Evolutionary conservation across 306 rosid genomes (phyloP), one percentile per base, ranked within the genome.

Genomic region (Inga oerstediana): DNA sequence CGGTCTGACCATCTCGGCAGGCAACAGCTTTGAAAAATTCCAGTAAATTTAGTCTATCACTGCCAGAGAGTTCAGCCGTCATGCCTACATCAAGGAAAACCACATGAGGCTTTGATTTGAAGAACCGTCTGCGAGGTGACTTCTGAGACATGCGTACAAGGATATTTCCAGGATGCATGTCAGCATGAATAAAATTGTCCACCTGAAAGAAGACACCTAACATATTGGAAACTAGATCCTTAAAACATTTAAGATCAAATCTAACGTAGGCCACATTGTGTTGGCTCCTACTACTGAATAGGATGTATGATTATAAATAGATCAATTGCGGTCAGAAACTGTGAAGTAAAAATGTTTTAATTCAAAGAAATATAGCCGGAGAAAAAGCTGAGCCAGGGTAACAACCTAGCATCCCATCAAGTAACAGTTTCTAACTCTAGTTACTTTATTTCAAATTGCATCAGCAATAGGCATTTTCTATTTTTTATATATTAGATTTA

Each of bases 101-200:
- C 80, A 96, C 94, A 85, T 96, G 99, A 75, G 99, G 99, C 90
- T 94, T 96, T 76, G 98, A 90, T 87, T 91, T 93, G 94, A 96
- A 96, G 88, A 96, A 90, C 52, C 88, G 85, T 76, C 90, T 96
- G 65, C 81, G 84, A 81, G 83, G 68, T 84, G 97, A 87, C 87
- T 89, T 88, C 72, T 75, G 90, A 82, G 92, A 32, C 73, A 93
- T 91, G 68, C 98, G 94, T 76, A 96, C 99, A 76, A 96, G 98
- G 92, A 96, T 96, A 88, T 96, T 96, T 85, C 99, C 99, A 80
- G 99, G 99, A 92, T 96, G 99, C 99, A 96, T 96, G 84, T 96
- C 99, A 59, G 99, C 99, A 82, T 96, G 99, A 79, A 96, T 92
- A 89, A 96, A 96, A 93, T 96, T 96, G 93, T 96, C 99, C 88